Conservation (phyloP, 148 eudicot genomes). For the Tetragonia tetragonoides region DNA sequence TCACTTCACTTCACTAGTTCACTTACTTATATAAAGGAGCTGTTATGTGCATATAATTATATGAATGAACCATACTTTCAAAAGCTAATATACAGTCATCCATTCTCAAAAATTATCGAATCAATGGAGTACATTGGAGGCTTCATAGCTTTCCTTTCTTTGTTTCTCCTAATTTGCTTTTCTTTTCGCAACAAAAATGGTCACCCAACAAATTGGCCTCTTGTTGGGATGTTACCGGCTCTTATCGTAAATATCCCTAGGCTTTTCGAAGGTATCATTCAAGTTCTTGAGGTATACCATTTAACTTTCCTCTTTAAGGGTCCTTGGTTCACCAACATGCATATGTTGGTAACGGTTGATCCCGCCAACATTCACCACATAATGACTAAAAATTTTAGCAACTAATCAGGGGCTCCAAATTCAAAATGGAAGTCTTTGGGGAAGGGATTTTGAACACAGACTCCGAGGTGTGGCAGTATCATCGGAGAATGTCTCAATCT, state of each 20-base stretch:
- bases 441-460: constrained; percentile 49
- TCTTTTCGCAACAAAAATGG: constrained; percentile 23
- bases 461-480: constrained; percentile 30
- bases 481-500: constrained; percentile 23
- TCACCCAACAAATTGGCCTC: constrained; percentile 37
- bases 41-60: too few relatives aligned
- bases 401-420: constrained; percentile 40
- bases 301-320: constrained; percentile 39
- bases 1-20: too few relatives aligned
- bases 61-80: too few relatives aligned
- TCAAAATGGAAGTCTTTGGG: constrained; percentile 42
- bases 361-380: constrained; percentile 41
- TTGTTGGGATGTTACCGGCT: constrained; percentile 55
- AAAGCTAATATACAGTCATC: too few relatives aligned
- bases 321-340: constrained; percentile 45
- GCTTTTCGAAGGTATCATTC: too few relatives aligned
- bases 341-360: constrained; percentile 31
- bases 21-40: too few relatives aligned
- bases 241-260: constrained; percentile 1
- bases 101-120: too few relatives aligned
- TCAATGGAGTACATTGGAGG: not conserved
- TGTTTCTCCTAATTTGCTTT: constrained; percentile 10
- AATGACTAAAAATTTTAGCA: constrained; percentile 42
- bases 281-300: too few relatives aligned
- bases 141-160: not conserved